These are phyloP conservation scores for Bjerkandera adusta DNA, from an alignment of 1,284 basidiomycete genomes.

Conservation along the genomic window DNA sequence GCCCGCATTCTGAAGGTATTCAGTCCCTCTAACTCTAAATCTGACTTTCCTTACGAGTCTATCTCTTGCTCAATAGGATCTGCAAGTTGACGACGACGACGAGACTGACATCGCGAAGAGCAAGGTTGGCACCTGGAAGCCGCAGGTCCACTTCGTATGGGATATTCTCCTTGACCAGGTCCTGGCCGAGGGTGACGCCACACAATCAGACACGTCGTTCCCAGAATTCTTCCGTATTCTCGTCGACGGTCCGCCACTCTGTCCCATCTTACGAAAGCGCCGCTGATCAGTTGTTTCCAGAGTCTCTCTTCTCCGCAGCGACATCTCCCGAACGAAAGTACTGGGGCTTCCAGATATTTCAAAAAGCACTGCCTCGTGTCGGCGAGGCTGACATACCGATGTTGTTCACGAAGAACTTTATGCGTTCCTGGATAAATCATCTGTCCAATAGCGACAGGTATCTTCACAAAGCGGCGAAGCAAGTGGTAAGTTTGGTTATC, in stretches of 20 bases:
- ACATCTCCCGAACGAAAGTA: slow-evolving; percentile 90
- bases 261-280: background rate
- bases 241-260: slow-evolving; percentile 74
- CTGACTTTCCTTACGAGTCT: slow-evolving; percentile 2
- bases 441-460: slow-evolving; percentile 85
- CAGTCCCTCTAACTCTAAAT: slow-evolving; percentile 12
- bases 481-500: slow-evolving; percentile 59
- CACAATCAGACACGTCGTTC: slow-evolving; percentile 56
- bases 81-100: slow-evolving; percentile 43
- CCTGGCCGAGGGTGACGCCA: slow-evolving; percentile 47
- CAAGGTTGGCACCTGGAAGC: slow-evolving; percentile 75
- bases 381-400: slow-evolving; percentile 70
- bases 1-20: slow-evolving; percentile 79
- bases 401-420: slow-evolving; percentile 94
- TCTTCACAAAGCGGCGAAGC: slow-evolving; percentile 84
- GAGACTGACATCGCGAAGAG: slow-evolving; percentile 39
- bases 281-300: slow-evolving; percentile 38
- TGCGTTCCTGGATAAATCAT: slow-evolving; percentile 97
- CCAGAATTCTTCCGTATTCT: slow-evolving; percentile 89
- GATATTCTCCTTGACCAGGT: slow-evolving; percentile 78
- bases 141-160: slow-evolving; percentile 94
- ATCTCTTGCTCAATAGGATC: slow-evolving; percentile 43
- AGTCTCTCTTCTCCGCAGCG: slow-evolving; percentile 83
- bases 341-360: slow-evolving; percentile 94
- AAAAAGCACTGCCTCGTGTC: slow-evolving; percentile 74